Conservation (phyloP, 495 filamentous ascomycete species). For the Tetracladium setigerum region DNA sequence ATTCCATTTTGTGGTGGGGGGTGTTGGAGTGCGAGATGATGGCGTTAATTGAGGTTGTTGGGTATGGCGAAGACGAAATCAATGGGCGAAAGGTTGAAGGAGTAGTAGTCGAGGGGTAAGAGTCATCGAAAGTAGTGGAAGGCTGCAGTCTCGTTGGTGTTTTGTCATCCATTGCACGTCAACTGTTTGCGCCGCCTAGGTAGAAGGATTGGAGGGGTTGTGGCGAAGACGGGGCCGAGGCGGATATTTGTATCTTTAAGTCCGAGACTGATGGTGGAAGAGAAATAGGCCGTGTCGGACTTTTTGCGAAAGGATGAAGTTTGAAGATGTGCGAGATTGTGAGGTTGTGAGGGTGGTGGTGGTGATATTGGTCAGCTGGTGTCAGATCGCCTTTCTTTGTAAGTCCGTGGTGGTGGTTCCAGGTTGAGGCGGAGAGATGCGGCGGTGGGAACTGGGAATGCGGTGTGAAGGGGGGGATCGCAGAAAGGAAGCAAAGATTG, state of each 20-base stretch:
- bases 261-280: slow-evolving; percentile 8
- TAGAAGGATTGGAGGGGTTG: slow-evolving; percentile 6
- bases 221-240: slow-evolving; percentile 13
- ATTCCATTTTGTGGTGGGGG: slow-evolving; percentile 11
- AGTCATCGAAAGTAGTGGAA: slow-evolving; percentile 22
- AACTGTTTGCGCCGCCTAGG: slow-evolving; percentile 10
- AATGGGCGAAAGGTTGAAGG: slow-evolving; percentile 7
- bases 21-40: slow-evolving; percentile 14
- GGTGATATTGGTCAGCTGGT: slow-evolving; percentile 12
- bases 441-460: not conserved
- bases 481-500: not conserved
- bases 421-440: slow-evolving; percentile 8
- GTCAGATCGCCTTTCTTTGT: slow-evolving; percentile 18
- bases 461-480: not conserved
- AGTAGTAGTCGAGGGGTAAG: slow-evolving; percentile 11
- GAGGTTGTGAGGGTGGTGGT: not conserved
- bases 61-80: slow-evolving; percentile 2
- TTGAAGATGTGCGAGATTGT: not conserved
- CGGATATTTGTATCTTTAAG: slow-evolving; percentile 16
- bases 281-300: not conserved
- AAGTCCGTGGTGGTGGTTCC: slow-evolving; percentile 15
- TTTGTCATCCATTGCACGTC: slow-evolving; percentile 21
- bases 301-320: slow-evolving; percentile 5
- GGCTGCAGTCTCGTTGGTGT: slow-evolving; percentile 16
- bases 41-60: slow-evolving; percentile 12